Percentiles rank a stretch among this genome's conserved stretches.
Evolutionary conservation across 768 basidiomycete genomes (phyloP).

Genomic region (Kwoniella shandongensis): DNA sequence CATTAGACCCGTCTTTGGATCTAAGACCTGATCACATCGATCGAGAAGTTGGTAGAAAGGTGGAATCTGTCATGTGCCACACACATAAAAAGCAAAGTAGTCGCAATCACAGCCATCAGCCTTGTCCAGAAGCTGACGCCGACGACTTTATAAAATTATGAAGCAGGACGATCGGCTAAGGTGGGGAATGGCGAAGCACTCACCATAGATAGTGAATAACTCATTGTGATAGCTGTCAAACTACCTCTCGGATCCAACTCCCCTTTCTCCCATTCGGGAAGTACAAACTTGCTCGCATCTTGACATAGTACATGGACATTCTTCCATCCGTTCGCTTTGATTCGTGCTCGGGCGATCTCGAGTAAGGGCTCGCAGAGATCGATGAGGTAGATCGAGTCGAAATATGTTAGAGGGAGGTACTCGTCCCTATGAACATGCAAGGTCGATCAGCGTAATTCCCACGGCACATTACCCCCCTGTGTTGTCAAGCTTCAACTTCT

Average conservation of each 20-base stretch:
- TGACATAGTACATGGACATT: constrained; percentile 72
- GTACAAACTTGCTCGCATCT: constrained; percentile 67
- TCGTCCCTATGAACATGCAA: constrained; percentile 53
- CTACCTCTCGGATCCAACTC: constrained; percentile 61
- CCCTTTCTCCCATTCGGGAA: constrained; percentile 63
- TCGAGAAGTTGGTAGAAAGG: constrained; percentile 68
- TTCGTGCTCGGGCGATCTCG: constrained; percentile 68
- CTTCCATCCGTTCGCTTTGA: constrained; percentile 67
- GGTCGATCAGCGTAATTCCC: too few species aligned
- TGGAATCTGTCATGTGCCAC: constrained; percentile 59
- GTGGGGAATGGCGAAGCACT: constrained; percentile 60
- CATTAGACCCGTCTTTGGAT: constrained; percentile 63
- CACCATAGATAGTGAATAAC: constrained; percentile 57
- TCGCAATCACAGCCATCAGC: too few species aligned
- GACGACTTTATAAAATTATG: too few species aligned
- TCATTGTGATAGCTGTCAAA: constrained; percentile 57
- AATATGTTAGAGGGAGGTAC: constrained; percentile 60
- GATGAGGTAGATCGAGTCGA: constrained; percentile 70
- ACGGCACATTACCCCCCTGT: too few species aligned
- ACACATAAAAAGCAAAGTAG: not conserved
- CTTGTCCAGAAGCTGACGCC: too few species aligned
- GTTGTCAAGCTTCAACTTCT: too few species aligned
- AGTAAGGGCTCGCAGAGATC: constrained; percentile 73
- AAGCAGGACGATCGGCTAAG: constrained; percentile 49
- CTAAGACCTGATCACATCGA: constrained; percentile 66